A percentile compares a stretch with the other conserved stretches of the same genome.
Conservation (phyloP, 1,139 yeast genomes). For the Yamadazyma aaseri region DNA sequence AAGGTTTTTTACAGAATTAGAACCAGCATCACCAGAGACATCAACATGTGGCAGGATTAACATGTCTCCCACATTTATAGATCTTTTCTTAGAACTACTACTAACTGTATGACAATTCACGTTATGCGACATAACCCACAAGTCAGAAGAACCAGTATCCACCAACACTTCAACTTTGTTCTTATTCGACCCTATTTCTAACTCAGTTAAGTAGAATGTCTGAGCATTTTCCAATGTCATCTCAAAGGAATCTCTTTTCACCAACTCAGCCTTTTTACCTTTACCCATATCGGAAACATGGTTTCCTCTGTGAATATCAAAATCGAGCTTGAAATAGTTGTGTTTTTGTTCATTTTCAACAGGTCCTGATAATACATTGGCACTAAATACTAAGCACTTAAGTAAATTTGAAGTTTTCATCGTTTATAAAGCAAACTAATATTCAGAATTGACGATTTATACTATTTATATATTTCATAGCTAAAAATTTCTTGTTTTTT, state of each 20-base stretch:
- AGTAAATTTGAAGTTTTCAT: too few relatives aligned
- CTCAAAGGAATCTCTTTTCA: slow-evolving; percentile 30
- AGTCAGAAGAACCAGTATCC: slow-evolving; percentile 49
- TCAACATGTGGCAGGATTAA: slow-evolving; percentile 1
- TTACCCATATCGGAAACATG: slow-evolving; percentile 18
- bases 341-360: neutral
- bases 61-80: slow-evolving; percentile 8
- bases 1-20: neutral
- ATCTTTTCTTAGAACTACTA: slow-evolving; percentile 3
- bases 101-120: slow-evolving; percentile 21
- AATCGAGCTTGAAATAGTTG: slow-evolving; percentile 20
- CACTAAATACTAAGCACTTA: too few relatives aligned
- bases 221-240: slow-evolving; percentile 42
- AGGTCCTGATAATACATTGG: too few relatives aligned
- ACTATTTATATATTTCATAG: too few relatives aligned
- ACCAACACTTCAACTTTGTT: slow-evolving; percentile 34
- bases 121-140: slow-evolving; percentile 43
- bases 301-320: slow-evolving; percentile 28
- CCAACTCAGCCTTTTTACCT: slow-evolving; percentile 16
- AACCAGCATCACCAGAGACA: neutral
- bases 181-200: slow-evolving; percentile 34
- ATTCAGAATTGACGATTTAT: too few relatives aligned
- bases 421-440: too few relatives aligned
- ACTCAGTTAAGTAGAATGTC: slow-evolving; percentile 48
- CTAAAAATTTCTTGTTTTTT: too few relatives aligned